phyloP scores from a whole-genome alignment of 495 filamentous ascomycete genomes.

The Neurospora pannonica region DNA sequence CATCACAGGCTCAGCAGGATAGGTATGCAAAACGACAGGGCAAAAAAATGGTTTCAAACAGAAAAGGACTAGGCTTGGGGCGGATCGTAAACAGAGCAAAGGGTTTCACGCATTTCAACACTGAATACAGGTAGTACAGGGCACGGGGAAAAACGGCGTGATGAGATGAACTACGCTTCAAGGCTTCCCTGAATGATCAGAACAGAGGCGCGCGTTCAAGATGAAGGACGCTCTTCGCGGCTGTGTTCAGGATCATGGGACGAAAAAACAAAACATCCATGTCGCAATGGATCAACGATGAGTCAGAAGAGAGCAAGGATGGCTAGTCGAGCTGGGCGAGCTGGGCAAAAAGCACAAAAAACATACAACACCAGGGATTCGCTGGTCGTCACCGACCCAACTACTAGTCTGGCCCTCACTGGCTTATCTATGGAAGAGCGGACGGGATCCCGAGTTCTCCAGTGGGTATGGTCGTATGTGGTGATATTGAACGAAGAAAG shows the following conservation, averaged over 20 bases:
- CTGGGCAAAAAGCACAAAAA: slow-evolving; percentile 1
- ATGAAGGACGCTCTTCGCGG: neutral
- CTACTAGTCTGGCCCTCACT: slow-evolving; percentile 21
- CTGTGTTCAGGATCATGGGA: neutral
- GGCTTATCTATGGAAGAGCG: slow-evolving; percentile 40
- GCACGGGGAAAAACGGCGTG: neutral
- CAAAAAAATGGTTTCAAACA: neutral
- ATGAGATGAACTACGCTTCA: neutral
- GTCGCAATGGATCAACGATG: neutral
- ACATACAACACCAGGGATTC: slow-evolving; percentile 29
- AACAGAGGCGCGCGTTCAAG: neutral
- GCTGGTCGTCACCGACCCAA: slow-evolving; percentile 22
- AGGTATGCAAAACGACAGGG: neutral
- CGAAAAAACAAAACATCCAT: neutral
- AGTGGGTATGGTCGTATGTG: neutral
- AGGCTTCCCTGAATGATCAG: neutral
- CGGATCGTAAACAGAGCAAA: neutral
- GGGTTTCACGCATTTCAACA: neutral
- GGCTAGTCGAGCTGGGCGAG: neutral
- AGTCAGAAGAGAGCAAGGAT: neutral
- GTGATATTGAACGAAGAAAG: neutral
- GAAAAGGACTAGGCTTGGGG: neutral
- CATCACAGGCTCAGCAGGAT: neutral
- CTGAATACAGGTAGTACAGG: neutral
- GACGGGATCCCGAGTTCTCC: slow-evolving; percentile 42